Percentiles rank a stretch among this genome's conserved stretches.
phyloP scores from a whole-genome alignment of 352 stramenopile genomes.

The Globisporangium nagaii region DNA sequence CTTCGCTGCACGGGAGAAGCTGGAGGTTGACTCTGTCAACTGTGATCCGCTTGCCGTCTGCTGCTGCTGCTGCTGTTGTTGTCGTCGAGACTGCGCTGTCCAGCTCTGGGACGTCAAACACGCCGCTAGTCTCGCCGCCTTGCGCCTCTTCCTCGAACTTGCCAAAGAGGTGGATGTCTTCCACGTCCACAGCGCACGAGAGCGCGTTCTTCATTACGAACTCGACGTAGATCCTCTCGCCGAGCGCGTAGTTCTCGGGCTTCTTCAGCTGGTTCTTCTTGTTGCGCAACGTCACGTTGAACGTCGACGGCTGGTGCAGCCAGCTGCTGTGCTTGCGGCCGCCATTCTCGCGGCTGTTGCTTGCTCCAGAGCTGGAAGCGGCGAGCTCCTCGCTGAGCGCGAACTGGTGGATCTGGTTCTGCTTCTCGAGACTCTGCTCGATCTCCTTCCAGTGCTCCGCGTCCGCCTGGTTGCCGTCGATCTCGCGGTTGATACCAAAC shows the following conservation, averaged over 20 bases:
- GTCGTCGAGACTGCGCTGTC: no score
- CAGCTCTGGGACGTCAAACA: slow-evolving; percentile 45
- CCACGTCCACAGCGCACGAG: slow-evolving; percentile 75
- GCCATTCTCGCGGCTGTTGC: slow-evolving; percentile 1
- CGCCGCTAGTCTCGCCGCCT: slow-evolving; percentile 10
- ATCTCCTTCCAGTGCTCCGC: slow-evolving; percentile 59
- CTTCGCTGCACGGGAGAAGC: slow-evolving; percentile 69
- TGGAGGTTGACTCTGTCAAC: slow-evolving; percentile 74
- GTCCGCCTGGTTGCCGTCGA: slow-evolving; percentile 60
- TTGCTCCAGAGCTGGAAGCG: no score
- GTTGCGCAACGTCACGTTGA: slow-evolving; percentile 47
- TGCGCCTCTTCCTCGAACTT: slow-evolving; percentile 50
- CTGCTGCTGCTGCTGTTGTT: no score
- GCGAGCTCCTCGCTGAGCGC: slow-evolving; percentile 13
- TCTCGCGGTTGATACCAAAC: slow-evolving; percentile 55
- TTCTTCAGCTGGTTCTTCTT: slow-evolving; percentile 36
- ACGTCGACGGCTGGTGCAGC: slow-evolving; percentile 42
- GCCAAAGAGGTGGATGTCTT: slow-evolving; percentile 79
- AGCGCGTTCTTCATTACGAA: slow-evolving; percentile 87
- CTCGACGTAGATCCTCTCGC: slow-evolving; percentile 80
- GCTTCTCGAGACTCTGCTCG: slow-evolving; percentile 44
- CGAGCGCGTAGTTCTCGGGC: slow-evolving; percentile 59
- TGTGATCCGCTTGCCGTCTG: slow-evolving; percentile 28
- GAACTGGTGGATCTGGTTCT: slow-evolving; percentile 62
- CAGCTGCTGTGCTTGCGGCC: slow-evolving; percentile 24